Conservation (phyloP, 208 protist genomes). For the Leishmania tarentolae region DNA sequence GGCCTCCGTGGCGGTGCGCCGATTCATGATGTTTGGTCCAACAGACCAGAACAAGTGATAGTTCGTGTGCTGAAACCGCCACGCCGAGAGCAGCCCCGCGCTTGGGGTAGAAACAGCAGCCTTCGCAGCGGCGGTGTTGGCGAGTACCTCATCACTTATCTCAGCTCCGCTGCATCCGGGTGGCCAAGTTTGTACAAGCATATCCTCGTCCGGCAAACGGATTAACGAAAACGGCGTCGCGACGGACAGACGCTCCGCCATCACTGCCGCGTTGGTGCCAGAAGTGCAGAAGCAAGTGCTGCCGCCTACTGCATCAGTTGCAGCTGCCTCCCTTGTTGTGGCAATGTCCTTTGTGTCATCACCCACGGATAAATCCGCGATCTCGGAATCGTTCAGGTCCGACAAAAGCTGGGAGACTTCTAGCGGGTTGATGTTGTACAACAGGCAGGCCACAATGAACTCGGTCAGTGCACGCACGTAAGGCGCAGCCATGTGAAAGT, state of each 20-base stretch:
- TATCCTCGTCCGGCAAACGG: slow-evolving; percentile 42
- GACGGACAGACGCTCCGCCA: background rate
- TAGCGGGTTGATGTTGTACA: slow-evolving; percentile 39
- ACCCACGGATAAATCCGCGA: background rate
- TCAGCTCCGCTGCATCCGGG: background rate
- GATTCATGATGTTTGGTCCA: slow-evolving; percentile 23
- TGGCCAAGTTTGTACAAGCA: slow-evolving; percentile 56
- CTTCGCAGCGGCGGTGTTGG: background rate
- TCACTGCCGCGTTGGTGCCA: background rate
- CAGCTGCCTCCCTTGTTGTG: background rate
- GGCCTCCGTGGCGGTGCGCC: slow-evolving; percentile 33
- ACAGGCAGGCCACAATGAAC: slow-evolving; percentile 46
- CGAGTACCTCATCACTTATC: too few relatives aligned
- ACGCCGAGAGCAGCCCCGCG: slow-evolving; percentile 9
- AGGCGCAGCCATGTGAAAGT: slow-evolving; percentile 13
- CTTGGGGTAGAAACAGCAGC: background rate
- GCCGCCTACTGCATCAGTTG: background rate
- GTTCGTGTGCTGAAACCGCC: slow-evolving; percentile 7
- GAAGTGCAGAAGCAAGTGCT: background rate
- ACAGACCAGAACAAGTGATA: slow-evolving; percentile 43
- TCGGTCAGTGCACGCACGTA: slow-evolving; percentile 30
- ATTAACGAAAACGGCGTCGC: slow-evolving; percentile 17
- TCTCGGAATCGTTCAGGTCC: background rate
- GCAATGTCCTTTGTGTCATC: background rate
- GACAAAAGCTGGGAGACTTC: slow-evolving; percentile 32